Evolutionary conservation across 257 asterid genomes (phyloP).

Genomic region (Buddleja alternifolia): DNA sequence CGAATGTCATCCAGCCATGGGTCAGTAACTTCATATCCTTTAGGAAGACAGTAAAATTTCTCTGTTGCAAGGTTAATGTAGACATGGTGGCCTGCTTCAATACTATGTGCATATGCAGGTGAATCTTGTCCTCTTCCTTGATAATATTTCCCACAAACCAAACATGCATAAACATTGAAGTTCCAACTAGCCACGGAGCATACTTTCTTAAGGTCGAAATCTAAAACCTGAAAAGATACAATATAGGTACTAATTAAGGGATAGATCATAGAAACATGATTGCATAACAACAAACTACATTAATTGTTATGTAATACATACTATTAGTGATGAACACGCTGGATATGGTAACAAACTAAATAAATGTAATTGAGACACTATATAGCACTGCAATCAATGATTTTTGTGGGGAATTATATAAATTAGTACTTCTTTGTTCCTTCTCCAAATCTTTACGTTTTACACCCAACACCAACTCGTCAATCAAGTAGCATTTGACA

Average conservation of each 20-base stretch:
- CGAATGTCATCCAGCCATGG: slow-evolving; percentile 94
- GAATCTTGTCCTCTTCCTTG: slow-evolving; percentile 98
- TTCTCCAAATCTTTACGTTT: neutral
- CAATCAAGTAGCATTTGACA: slow-evolving; percentile 1
- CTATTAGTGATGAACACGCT: neutral
- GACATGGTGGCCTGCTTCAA: slow-evolving; percentile 97
- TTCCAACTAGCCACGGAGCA: slow-evolving; percentile 95
- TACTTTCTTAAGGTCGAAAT: slow-evolving; percentile 92
- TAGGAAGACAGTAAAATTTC: slow-evolving; percentile 97
- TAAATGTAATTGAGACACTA: neutral
- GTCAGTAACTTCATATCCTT: slow-evolving; percentile 93
- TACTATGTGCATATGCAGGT: slow-evolving; percentile 96
- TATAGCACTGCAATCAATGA: neutral
- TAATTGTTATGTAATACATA: neutral
- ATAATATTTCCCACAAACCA: slow-evolving; percentile 95
- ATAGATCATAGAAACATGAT: slow-evolving; percentile 2
- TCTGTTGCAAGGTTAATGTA: slow-evolving; percentile 91
- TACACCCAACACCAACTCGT: neutral
- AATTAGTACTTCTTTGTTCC: neutral
- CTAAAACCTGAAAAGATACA: slow-evolving; percentile 74
- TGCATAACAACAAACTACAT: neutral
- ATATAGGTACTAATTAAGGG: slow-evolving; percentile 14
- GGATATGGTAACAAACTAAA: neutral
- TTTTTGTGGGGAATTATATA: neutral
- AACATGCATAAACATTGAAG: slow-evolving; percentile 93